Conservation (phyloP, 768 basidiomycete genomes). For the Sarcodon sp. region DNA sequence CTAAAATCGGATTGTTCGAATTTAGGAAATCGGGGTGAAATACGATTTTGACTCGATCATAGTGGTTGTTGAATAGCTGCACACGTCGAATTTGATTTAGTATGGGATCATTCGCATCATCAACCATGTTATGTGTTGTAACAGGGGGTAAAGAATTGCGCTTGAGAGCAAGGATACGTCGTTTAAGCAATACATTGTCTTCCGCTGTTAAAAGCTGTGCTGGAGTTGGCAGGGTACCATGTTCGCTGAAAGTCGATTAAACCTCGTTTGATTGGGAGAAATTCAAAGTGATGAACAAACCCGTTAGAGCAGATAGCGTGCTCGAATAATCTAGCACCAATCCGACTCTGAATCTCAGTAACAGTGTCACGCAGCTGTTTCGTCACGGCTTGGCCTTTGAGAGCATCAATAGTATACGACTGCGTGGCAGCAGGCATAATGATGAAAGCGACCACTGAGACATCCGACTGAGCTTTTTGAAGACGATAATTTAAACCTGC, state of each 20-base stretch:
- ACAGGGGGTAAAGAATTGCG: conserved; percentile 91
- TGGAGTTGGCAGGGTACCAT: conserved; percentile 60
- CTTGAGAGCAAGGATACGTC: conserved; percentile 93
- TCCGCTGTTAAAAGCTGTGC: conserved; percentile 76
- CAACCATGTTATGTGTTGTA: conserved; percentile 98
- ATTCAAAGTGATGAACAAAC: conserved; percentile 26
- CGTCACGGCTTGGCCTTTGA: conserved; percentile 95
- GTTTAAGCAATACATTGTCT: conserved; percentile 90
- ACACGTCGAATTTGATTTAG: conserved; percentile 91
- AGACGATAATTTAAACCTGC: conserved; percentile 48
- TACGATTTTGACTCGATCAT: conserved; percentile 91
- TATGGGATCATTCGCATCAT: conserved; percentile 87
- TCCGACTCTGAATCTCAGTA: conserved; percentile 86
- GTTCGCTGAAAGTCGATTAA: conserved; percentile 33
- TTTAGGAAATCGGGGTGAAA: conserved; percentile 99
- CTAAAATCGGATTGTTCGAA: conserved; percentile 93
- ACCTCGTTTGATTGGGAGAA: neutral
- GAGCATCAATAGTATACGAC: conserved; percentile 94
- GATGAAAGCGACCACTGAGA: conserved; percentile 94
- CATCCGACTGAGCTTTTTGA: conserved; percentile 48
- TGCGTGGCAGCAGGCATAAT: conserved; percentile 97
- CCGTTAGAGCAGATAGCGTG: conserved; percentile 89
- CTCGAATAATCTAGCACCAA: conserved; percentile 88
- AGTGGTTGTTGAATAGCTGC: conserved; percentile 78
- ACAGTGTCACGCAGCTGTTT: conserved; percentile 95